These are phyloP conservation scores for Suhomyces coccinellae DNA, from an alignment of 1,139 yeast species.

Conservation along the genomic window DNA sequence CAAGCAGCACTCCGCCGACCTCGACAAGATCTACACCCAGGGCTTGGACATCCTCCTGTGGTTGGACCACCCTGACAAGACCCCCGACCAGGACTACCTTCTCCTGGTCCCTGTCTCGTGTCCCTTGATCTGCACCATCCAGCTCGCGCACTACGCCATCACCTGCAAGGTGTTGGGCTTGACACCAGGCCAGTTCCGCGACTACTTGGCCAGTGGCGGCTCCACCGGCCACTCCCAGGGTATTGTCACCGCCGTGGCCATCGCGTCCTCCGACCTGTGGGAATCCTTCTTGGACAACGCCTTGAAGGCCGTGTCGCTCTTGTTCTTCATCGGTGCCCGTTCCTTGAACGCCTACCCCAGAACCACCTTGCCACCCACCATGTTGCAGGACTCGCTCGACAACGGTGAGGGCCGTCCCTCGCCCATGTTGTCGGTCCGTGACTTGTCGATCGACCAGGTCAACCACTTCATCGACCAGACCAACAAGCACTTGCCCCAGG, in stretches of 20 bases:
- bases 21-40: slow-evolving; percentile 84
- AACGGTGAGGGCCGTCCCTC: slow-evolving; percentile 96
- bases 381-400: slow-evolving; percentile 88
- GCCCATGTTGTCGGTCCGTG: slow-evolving; percentile 95
- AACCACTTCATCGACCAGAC: slow-evolving; percentile 79
- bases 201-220: slow-evolving; percentile 57
- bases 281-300: slow-evolving; percentile 72
- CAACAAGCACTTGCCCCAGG: slow-evolving; percentile 88
- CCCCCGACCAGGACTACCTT: slow-evolving; percentile 88
- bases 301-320: slow-evolving; percentile 74
- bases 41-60: slow-evolving; percentile 87
- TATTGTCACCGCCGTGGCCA: slow-evolving; percentile 87
- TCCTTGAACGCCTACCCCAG: slow-evolving; percentile 89
- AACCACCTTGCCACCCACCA: slow-evolving; percentile 91
- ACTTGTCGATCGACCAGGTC: slow-evolving; percentile 77
- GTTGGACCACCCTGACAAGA: slow-evolving; percentile 80
- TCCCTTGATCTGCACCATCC: slow-evolving; percentile 94
- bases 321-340: slow-evolving; percentile 93
- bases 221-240: slow-evolving; percentile 99
- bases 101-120: slow-evolving; percentile 92
- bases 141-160: slow-evolving; percentile 87
- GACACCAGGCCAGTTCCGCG: slow-evolving; percentile 86
- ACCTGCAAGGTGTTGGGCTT: slow-evolving; percentile 83
- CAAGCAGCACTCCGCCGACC: slow-evolving; percentile 56
- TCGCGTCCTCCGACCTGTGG: slow-evolving; percentile 87